Evolutionary conservation across 768 basidiomycete species (phyloP), one percentile per base, ranked within the genome.

Genomic region (Paxillus rubicundulus): DNA sequence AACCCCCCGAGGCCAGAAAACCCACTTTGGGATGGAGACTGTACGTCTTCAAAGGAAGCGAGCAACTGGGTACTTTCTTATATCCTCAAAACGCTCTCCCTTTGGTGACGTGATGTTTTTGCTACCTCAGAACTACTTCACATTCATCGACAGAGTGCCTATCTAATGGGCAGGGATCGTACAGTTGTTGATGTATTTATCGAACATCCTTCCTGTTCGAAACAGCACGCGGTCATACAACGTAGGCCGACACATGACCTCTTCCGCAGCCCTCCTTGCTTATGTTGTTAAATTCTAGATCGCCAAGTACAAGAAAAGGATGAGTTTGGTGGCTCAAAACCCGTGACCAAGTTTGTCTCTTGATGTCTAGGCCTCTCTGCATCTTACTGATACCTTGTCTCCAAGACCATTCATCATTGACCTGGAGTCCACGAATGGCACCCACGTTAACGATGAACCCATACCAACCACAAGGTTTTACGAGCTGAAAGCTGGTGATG

Each of bases 211-310:
- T 98, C 96, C 6, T 93, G 92, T 58, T 98, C 97, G 1, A 99
- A 99, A 66, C 97, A 99, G 66, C 97, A 99, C 65, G 94, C 97
- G 14, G 97, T 86, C 3, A 88, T 99, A 30, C 97, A 99, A 72
- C 93, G 89, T 88, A 64, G 24, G 85, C 68, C 27, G 8, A 37
- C 34, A 28, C 16, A 46, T 18, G 21, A 1, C 36, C 16, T 49
- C 12, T 38, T 49, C 21, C 42, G 21, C n/a, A 47, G 39, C 32
- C 14, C 36, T 50, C 53, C 34, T 20, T 47, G 39, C 52, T 58
- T 27, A 55, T 28, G 17, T 39, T 18, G 48, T 53, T 36, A 5
- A 46, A 50, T 50, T 49, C 27, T 58, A 91, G 89, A 88, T 68
- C 88, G 97, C 27, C 85, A 89, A 61, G 78, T 98, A 4, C 82